Evolutionary conservation across 305 asterid genomes (phyloP).

Genomic region (Solanum chacoense): DNA sequence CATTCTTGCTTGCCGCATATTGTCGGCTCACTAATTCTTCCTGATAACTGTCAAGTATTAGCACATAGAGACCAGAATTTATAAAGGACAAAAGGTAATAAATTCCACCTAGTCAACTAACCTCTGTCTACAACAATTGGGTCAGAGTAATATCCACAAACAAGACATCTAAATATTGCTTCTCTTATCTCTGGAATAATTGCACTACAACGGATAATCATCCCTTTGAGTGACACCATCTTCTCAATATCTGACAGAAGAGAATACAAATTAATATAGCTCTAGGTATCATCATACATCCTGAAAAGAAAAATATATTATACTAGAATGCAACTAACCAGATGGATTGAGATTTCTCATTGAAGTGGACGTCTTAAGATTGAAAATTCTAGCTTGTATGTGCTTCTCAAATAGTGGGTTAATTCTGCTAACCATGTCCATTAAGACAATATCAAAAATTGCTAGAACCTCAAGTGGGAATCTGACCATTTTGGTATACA

Average conservation of each 20-base stretch:
- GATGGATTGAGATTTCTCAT: conserved; percentile 93
- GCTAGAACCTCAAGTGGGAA: conserved; percentile 94
- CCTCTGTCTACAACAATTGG: conserved; percentile 91
- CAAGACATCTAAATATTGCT: conserved; percentile 89
- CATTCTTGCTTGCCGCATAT: conserved; percentile 79
- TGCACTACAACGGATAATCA: conserved; percentile 91
- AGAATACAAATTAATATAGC: neutral
- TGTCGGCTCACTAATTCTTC: conserved; percentile 76
- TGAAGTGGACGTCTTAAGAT: conserved; percentile 67
- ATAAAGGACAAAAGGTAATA: neutral
- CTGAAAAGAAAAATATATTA: neutral
- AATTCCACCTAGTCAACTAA: conserved; percentile 10
- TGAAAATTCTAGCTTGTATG: conserved; percentile 82
- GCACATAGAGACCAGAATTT: neutral
- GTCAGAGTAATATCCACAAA: conserved; percentile 87
- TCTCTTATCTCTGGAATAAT: conserved; percentile 91
- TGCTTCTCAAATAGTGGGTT: conserved; percentile 82
- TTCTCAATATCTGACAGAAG: conserved; percentile 68
- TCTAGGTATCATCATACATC: neutral
- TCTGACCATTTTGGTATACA: conserved; percentile 79
- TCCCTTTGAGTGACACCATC: conserved; percentile 91
- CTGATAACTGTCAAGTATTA: conserved; percentile 26
- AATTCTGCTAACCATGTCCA: conserved; percentile 75
- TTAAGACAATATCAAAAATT: conserved; percentile 78
- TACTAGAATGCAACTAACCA: conserved; percentile 27